Evolutionary conservation across 2,329 filamentous ascomycete genomes (phyloP), one percentile per base, ranked within the genome.

Genomic region (Colletotrichum chrysophilum): DNA sequence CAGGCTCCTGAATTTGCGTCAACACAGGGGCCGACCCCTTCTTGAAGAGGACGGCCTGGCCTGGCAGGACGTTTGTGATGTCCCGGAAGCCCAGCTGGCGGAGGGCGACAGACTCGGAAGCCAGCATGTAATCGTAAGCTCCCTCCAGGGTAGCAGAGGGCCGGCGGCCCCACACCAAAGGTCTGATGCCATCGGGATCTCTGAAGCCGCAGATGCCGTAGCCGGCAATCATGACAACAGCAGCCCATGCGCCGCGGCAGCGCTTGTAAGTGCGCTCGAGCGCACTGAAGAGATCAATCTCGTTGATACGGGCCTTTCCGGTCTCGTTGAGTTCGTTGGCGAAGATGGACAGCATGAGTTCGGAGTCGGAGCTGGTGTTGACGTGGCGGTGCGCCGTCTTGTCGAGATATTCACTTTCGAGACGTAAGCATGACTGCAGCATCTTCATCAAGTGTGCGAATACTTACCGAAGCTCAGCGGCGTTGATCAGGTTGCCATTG

Each of bases 401-500:
- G 80, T 97, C 95, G 65, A 98, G 88, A 82, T 93, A 95, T 34
- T 34, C 58, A 21, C 58, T 62, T 36, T 21, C 13, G 55, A 8
- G 32, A 16, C 24, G 43, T 66, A 34, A 56, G 77, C 30, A 67
- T 14, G 14, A 36, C 34, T 36, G 0, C 48, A 16, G 3, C 43
- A 12, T 48, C 18, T 8, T 21, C 18, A 21, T 14, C 34, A 9
- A 21, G 30, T 24, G 12, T 26, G 7, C 18, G 8, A 30, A 9
- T 32, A 18, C 65, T 76, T 88, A 85, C 83, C 91, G 92, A 64
- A 97, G 88, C 68, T 94, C 92, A 3, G 89, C 89, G 7, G 93
- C 91, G 82, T 97, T 91, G 87, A 97, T 94, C 62, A 98, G 88
- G 85, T 98, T 98, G 76, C 96, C 96, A 81, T 98, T 98, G 86